These are phyloP conservation scores for Ophiostoma perfectum DNA, from an alignment of 2,329 filamentous ascomycete species.

Conservation along the genomic window DNA sequence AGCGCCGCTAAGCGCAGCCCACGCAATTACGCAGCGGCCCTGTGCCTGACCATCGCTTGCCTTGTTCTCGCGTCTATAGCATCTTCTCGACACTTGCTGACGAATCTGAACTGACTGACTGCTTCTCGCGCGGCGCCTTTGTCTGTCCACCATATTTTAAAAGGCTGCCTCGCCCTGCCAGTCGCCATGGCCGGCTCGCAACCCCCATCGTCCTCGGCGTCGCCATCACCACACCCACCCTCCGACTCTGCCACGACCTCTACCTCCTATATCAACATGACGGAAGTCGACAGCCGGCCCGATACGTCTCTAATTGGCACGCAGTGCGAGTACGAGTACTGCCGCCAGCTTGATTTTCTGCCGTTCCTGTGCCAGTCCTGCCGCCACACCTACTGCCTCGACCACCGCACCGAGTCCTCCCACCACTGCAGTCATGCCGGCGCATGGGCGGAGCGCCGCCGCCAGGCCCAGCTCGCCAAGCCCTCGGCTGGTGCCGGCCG, in stretches of 20 bases:
- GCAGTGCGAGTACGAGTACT: conserved; percentile 88
- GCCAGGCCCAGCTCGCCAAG: conserved; percentile 49
- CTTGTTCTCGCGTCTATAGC: neutral
- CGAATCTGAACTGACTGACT: neutral
- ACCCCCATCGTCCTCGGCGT: conserved; percentile 7
- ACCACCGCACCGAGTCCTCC: conserved; percentile 80
- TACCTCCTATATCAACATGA: conserved; percentile 65
- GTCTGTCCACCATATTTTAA: neutral
- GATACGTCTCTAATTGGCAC: conserved; percentile 72
- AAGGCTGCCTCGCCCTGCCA: too few species aligned
- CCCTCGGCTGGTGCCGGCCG: conserved; percentile 51
- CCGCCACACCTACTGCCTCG: conserved; percentile 77
- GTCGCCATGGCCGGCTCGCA: conserved; percentile 46
- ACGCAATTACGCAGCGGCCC: neutral
- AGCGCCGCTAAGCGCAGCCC: neutral
- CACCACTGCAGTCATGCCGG: conserved; percentile 63
- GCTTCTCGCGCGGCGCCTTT: neutral
- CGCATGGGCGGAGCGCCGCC: conserved; percentile 56
- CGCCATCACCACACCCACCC: conserved; percentile 36
- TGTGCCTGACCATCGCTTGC: neutral
- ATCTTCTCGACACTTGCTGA: neutral
- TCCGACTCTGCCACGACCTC: conserved; percentile 35
- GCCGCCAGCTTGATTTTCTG: conserved; percentile 91
- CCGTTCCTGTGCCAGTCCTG: conserved; percentile 93
- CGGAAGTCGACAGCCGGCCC: conserved; percentile 45